Base-by-base conservation (phyloP, 225 moss, liverwort and hornwort genomes). In the Rhytidiadelphus loreus region DNA sequence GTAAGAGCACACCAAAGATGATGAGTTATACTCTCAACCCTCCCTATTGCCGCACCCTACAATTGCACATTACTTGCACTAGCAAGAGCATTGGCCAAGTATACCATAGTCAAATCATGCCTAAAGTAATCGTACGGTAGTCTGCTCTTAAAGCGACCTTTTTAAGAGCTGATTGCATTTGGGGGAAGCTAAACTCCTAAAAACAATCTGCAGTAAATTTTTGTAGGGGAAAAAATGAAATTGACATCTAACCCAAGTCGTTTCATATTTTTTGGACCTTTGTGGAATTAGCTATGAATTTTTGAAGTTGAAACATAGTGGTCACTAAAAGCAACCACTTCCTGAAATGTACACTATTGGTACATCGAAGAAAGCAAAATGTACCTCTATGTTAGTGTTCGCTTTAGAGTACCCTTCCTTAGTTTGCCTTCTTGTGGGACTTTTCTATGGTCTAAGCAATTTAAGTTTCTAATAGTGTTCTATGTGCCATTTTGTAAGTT, bases 261-360 rank as follows among this genome's bases (percentile, higher is more conserved):
- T 76, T 33, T 50, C 5, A 5, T 33, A 35, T 0, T 8, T 33
- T 50, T 18, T 7, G 30, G 4, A 48, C 4, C 46, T 46, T 46
- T 0, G 0, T 9, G 7, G 2, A 30, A 73, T 29, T 48, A 30
- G 11, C 18, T 73, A 46, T 4, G 0, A 48, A 48, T 19, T 48
- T 48, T 20, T 48, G 30, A 48, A 75, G 50, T 73, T 46, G 73
- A 46, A 72, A 46, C 1, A 0, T 1, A 33, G 0, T 50, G 33
- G 1, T 32, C 74, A 74, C 30, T 46, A 20, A 32, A 32, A 30
- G 48, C 4, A 0, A 73, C 12, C 48, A 74, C 20, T 2, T 75
- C 7, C 0, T 75, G 4, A 33, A 75, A 21, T 74, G 4, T 74
- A 20, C 20, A 32, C 7, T 32, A 1, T 4, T 33, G 7, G 5